Base-by-base conservation (phyloP, 306 rosid species). In the Sicyos baderoa region DNA sequence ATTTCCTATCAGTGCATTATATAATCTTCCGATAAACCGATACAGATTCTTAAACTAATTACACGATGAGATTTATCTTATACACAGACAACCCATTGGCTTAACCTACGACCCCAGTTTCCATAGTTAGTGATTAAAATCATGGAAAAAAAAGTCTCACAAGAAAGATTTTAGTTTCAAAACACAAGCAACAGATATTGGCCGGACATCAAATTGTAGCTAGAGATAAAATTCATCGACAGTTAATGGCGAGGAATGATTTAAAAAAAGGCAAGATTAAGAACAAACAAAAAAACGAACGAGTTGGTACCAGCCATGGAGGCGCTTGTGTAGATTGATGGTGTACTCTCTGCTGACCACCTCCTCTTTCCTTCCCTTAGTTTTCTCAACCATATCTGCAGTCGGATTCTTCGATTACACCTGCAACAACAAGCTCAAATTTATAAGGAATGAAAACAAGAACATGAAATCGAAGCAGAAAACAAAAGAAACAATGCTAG, bases 271-370 rank as follows among this genome's bases (percentile, higher is more conserved):
- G 9, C 14, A 21, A 22, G 32, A 14, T 2, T 18, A 4, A 40
- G n/a, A n/a, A n/a, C n/a, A n/a, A n/a, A n/a, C n/a, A n/a, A n/a
- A n/a, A n/a, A n/a, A n/a, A n/a, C n/a, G n/a, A n/a, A n/a, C n/a
- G n/a, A n/a, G n/a, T n/a, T n/a, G n/a, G 64, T 86, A 92, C 97
- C 96, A 89, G 79, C 97, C 87, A 84, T 91, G 97, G 59, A 91
- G 72, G 62, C 95, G 95, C 76, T 91, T 91, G 86, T 89, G 96
- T 68, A 91, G 96, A 68, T 91, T 91, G 77, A 91, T 86, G 81
- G 97, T 91, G 85, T 85, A 91, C 86, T 91, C 97, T 45, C 96
- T 68, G 49, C 90, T 82, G 23, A 92, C 97, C 75, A 92, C 96
- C 86, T 92, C 95, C 63, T 92, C 97, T 78, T 86, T 87, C 62